Conservation (phyloP, 75 land plant genomes). For the Larix kaempferi region DNA sequence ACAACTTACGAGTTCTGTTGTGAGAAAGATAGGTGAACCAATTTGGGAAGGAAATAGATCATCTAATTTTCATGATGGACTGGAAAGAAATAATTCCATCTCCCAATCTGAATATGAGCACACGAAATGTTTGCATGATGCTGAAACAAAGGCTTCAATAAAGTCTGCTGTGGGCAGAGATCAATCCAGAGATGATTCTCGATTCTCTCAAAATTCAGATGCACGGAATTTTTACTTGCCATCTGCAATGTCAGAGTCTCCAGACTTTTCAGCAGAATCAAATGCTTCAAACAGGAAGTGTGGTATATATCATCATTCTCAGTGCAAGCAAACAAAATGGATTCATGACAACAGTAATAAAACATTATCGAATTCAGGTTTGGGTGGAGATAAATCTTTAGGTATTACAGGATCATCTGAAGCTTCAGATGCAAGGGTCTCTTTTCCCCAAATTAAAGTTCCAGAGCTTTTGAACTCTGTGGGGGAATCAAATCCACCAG, state of each 20-base stretch:
- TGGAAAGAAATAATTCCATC: neutral
- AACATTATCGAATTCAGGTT: neutral
- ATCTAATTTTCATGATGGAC: neutral
- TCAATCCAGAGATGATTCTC: neutral
- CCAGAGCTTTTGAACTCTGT: neutral
- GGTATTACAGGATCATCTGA: neutral
- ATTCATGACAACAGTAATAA: constrained; percentile 1
- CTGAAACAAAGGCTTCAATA: constrained; percentile 3
- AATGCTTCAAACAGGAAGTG: too few species aligned
- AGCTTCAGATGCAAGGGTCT: neutral
- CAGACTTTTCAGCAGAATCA: too few species aligned
- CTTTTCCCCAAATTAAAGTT: constrained; percentile 1
- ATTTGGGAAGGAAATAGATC: neutral
- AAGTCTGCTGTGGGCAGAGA: neutral
- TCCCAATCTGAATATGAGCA: neutral
- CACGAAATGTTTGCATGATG: constrained; percentile 1
- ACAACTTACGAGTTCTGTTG: neutral
- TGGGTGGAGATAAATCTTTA: neutral
- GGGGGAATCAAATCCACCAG: constrained; percentile 1
- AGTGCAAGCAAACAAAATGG: constrained; percentile 1
- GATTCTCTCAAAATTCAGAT: neutral
- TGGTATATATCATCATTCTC: neutral
- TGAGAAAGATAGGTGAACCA: neutral
- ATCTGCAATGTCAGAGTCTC: neutral
- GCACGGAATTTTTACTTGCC: neutral